phyloP scores from a whole-genome alignment of 1,284 basidiomycete species.

The Anthracocystis panici-leucophaei region DNA sequence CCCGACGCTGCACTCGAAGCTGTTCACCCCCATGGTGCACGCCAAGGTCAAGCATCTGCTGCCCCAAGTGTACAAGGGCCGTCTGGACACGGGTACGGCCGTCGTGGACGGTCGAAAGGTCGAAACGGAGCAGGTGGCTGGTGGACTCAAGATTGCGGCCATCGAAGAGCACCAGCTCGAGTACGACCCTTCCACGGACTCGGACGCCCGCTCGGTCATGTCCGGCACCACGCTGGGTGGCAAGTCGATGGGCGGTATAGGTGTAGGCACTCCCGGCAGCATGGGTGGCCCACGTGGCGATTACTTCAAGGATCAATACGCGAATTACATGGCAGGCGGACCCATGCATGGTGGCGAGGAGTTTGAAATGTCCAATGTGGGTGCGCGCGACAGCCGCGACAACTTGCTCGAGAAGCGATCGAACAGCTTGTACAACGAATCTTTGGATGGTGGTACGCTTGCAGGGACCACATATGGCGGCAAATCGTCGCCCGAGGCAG shows the following conservation, averaged over 20 bases:
- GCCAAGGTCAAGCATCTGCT: constrained; percentile 61
- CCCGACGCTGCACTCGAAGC: constrained; percentile 62
- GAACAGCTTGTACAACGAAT: constrained; percentile 49
- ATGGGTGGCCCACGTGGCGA: constrained; percentile 24
- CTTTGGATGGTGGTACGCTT: constrained; percentile 44
- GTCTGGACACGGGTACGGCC: constrained; percentile 43
- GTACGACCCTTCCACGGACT: constrained; percentile 62
- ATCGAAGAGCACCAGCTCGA: constrained; percentile 65
- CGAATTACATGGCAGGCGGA: constrained; percentile 56
- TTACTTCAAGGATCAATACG: constrained; percentile 60
- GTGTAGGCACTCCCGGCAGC: constrained; percentile 33
- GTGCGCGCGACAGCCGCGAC: constrained; percentile 54
- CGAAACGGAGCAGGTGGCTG: constrained; percentile 53
- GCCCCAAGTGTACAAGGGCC: constrained; percentile 62
- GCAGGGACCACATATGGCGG: constrained; percentile 37
- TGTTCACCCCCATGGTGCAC: constrained; percentile 66
- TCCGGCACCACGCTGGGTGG: constrained; percentile 62
- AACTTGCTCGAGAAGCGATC: constrained; percentile 60
- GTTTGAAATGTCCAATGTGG: constrained; percentile 58
- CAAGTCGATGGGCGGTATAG: constrained; percentile 34
- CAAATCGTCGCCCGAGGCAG: constrained; percentile 41
- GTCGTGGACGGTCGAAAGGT: constrained; percentile 58
- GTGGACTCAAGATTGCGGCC: constrained; percentile 63
- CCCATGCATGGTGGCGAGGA: constrained; percentile 45
- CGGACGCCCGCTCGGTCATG: constrained; percentile 60